Conservation (phyloP, 2,329 filamentous ascomycete species). For the Corniculantispora saksenae region DNA sequence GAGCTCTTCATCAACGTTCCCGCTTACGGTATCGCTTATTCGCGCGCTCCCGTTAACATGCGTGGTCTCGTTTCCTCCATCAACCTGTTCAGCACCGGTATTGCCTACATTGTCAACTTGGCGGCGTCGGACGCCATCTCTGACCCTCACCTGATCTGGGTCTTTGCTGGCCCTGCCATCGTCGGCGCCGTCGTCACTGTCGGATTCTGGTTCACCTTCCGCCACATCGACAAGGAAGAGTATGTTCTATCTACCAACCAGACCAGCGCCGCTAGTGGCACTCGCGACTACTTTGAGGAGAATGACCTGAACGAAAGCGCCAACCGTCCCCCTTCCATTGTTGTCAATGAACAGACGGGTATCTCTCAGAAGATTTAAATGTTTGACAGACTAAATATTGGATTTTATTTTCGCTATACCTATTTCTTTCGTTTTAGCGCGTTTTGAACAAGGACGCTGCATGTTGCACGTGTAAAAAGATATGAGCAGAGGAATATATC, state of each 20-base stretch:
- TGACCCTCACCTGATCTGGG: slow-evolving; percentile 52
- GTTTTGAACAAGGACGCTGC: background rate
- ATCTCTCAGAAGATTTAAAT: slow-evolving; percentile 14
- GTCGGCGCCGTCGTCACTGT: slow-evolving; percentile 45
- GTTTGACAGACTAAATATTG: background rate
- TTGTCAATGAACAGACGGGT: slow-evolving; percentile 15
- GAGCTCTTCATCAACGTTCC: slow-evolving; percentile 33
- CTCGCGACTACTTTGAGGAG: slow-evolving; percentile 16
- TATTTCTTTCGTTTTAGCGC: background rate
- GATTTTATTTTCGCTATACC: background rate
- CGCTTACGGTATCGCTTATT: slow-evolving; percentile 54
- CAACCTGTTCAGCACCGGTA: slow-evolving; percentile 48
- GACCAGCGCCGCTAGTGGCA: slow-evolving; percentile 24
- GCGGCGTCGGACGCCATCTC: slow-evolving; percentile 46
- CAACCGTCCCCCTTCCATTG: slow-evolving; percentile 16
- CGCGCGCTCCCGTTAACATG: slow-evolving; percentile 53
- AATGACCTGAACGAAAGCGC: slow-evolving; percentile 16
- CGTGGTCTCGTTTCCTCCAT: slow-evolving; percentile 51
- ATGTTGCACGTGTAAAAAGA: background rate
- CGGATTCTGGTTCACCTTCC: slow-evolving; percentile 35
- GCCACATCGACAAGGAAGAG: slow-evolving; percentile 28
- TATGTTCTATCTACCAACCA: slow-evolving; percentile 28
- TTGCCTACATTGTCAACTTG: slow-evolving; percentile 48
- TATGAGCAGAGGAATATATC: slow-evolving; percentile 4
- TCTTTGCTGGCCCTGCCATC: slow-evolving; percentile 50